Base-by-base conservation (phyloP, 495 filamentous ascomycete species). In the Aspergillus kassunensis region DNA sequence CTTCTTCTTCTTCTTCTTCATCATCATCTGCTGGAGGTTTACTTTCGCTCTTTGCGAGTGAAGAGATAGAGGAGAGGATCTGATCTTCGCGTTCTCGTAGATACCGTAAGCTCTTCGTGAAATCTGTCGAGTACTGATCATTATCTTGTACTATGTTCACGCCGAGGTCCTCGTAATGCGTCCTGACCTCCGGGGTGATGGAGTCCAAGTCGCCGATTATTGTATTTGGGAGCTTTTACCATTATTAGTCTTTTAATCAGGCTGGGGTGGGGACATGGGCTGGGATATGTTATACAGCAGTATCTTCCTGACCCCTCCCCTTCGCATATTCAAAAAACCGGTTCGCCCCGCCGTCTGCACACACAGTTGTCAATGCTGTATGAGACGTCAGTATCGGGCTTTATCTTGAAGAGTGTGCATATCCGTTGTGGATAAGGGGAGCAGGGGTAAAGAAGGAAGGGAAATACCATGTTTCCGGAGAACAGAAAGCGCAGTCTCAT, bases 131-230 rank as follows among this genome's bases (percentile, higher is more conserved):
- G 62, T 93, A 80, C 61, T 97, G 89, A 63, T 95, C 89, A 20
- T 71, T 57, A 49, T 91, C 82, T 57, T 80, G 64, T 48, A 88
- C 70, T 30, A 97, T 71, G 16, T 72, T 51, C 0, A 82, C 79
- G 5, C 69, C 69, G 9, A 67, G 70, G 0, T 64, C 51, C 34
- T 72, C 63, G 71, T 90, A 97, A 64, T 86, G 86, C 2, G 65
- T 29, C 31, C 72, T 73, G 0, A 86, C 72, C 16, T 75, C 64
- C 10, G 80, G 72, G 3, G 63, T 68, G 15, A 97, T 70, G 13
- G 90, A 96, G 74, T 98, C 93, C 1, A 97, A 75, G 60, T 98
- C 93, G 45, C 93, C 93, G 56, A 90, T 80, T 49, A 98, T 90
- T 35, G 72, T 64, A 56, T 83, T 62, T 0, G 92, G 88, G 36